Base-by-base conservation (phyloP, 1,139 yeast genomes). In the Scheffersomyces lignicola region DNA sequence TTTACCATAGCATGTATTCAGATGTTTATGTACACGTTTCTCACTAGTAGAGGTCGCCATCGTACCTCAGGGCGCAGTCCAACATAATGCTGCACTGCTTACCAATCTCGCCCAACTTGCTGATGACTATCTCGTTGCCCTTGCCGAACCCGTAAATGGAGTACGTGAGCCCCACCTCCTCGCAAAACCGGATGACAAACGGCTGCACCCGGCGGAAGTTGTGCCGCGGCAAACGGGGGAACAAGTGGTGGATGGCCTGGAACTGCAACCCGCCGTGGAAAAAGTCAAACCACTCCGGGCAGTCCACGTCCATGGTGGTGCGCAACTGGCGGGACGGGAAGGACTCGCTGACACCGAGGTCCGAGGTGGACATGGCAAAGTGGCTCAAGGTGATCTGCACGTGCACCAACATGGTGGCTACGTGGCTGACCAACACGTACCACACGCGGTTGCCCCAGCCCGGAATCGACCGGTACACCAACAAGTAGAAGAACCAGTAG, bases 241-340 rank as follows among this genome's bases (percentile, higher is more conserved):
- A 88, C 46, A 88, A 66, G 56, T 88, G 97, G 56, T 88, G 97
- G 34, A 88, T 78, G 2, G 89, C 95, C 56, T 88, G 97, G 62
- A 87, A 88, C 57, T 88, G 97, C 34, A 88, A 73, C 0, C 97
- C 97, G 5, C 96, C 97, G 51, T 88, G 97, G 49, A 88, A 70
- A 51, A 80, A 88, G 57, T 88, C 97, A 33, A 88, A 68, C 96
- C 96, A 88, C 43, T 78, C 80, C 2, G 97, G 96, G 62, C 97
- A 88, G 51, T 84, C 94, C 12, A 88, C 96, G 55, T 88, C 97
- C 96, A 88, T 89, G 4, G 96, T 88, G 1, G 97, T 88, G 49
- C 97, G 72, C 12, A 88, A 54, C 57, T 88, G 96, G 48, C 92
- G 75, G 45, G 83, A 82, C 0, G 83, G 78, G 55, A 88, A 89